Evolutionary conservation across 2,329 filamentous ascomycete genomes (phyloP).

Genomic region (Fusarium sp.): DNA sequence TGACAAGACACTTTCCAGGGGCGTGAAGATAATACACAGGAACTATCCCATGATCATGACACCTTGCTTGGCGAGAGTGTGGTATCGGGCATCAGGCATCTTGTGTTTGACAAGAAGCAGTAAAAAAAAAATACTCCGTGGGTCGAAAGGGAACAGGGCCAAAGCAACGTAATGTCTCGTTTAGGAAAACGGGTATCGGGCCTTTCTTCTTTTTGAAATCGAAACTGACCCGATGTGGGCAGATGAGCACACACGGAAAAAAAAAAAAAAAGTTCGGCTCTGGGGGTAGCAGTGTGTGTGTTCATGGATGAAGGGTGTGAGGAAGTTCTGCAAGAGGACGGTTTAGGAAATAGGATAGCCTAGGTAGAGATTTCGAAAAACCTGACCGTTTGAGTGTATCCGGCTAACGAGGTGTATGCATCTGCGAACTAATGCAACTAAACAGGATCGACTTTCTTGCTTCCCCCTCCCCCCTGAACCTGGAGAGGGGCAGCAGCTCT

Average conservation of each 20-base stretch:
- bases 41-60: not conserved
- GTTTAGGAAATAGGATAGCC: slow-evolving; percentile 40
- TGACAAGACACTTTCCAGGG: slow-evolving; percentile 7
- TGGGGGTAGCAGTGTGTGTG: not conserved
- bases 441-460: slow-evolving; percentile 20
- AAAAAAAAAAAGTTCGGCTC: slow-evolving; percentile 1
- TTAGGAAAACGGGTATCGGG: slow-evolving; percentile 28
- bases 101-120: not conserved
- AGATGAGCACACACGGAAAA: slow-evolving; percentile 12
- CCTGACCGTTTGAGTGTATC: slow-evolving; percentile 34
- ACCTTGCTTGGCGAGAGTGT: slow-evolving; percentile 2
- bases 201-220: slow-evolving; percentile 20
- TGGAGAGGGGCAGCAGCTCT: slow-evolving; percentile 10
- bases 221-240: slow-evolving; percentile 30
- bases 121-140: slow-evolving; percentile 4
- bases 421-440: slow-evolving; percentile 33
- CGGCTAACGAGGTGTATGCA: slow-evolving; percentile 26
- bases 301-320: slow-evolving; percentile 36
- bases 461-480: slow-evolving; percentile 15
- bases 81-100: slow-evolving; percentile 11
- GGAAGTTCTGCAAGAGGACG: slow-evolving; percentile 40
- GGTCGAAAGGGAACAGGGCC: slow-evolving; percentile 7
- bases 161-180: slow-evolving; percentile 5
- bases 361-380: not conserved
- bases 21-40: slow-evolving; percentile 17